Base-by-base conservation (phyloP, 1,284 basidiomycete species). In the Ceratobasidium papillatum region DNA sequence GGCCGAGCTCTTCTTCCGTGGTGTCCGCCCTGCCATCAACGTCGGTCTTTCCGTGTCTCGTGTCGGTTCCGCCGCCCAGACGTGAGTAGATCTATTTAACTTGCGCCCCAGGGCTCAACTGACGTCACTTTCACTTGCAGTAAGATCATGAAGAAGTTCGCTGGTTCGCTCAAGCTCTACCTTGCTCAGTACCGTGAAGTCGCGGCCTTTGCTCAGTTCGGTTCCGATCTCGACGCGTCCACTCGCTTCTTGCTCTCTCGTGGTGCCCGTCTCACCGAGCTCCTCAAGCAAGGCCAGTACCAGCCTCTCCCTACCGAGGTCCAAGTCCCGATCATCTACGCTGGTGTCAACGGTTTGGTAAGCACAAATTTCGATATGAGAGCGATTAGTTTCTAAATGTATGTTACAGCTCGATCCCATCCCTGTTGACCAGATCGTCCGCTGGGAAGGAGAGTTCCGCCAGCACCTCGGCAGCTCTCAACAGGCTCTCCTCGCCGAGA, bases 121-220 rank as follows among this genome's bases (percentile, higher is more conserved):
- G 34, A 77, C 65, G 36, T 69, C 43, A 43, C 75, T 14, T 8
- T 47, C 25, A 61, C 5, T 27, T 66, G 78, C 78, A 92, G 91
- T 82, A 95, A 97, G 88, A 95, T 98, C 86, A 98, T 98, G 96
- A 99, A 99, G 93, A 95, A 98, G 87, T 98, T 99, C 81, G 96
- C 97, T 80, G 97, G 97, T 90, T 99, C 96, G 78, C 91, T 99
- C 81, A 99, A 99, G 89, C 91, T 99, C 72, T 99, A 99, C 91
- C 94, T 99, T 79, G 97, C 97, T 71, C 97, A 99, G 85, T 99
- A 99, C 89, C 96, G 97, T 94, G 97, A 99, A 89, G 96, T 99
- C 79, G 97, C 97, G 80, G 97, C 97, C 78, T 97, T 98, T 83
- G 97, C 97, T 77, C 97, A 99, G 84, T 99, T 99, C 89, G 97